phyloP scores from a whole-genome alignment of 78 protist genomes.

The Thecamonas trahens region DNA sequence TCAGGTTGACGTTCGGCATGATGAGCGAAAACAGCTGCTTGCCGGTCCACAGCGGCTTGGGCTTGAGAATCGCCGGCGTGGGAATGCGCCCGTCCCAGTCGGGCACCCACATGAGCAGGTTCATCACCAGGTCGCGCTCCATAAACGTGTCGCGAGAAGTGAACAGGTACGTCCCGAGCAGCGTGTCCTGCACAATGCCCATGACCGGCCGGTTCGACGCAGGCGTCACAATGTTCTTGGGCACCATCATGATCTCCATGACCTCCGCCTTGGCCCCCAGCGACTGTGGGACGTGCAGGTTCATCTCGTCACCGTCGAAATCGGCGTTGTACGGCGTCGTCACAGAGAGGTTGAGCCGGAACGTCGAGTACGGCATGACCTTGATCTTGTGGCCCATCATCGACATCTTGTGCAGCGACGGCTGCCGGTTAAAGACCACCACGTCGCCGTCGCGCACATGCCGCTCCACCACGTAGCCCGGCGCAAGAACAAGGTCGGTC shows the following conservation, averaged over 20 bases:
- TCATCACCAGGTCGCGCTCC: conserved; percentile 74
- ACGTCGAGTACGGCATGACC: conserved; percentile 95
- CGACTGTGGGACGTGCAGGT: conserved; percentile 97
- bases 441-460: conserved; percentile 91
- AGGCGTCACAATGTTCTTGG: conserved; percentile 96
- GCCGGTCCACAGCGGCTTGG: conserved; percentile 97
- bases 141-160: conserved; percentile 89
- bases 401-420: conserved; percentile 98
- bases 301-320: conserved; percentile 99
- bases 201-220: conserved; percentile 95
- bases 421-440: conserved; percentile 98
- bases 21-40: conserved; percentile 91
- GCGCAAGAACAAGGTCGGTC: conserved; percentile 43
- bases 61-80: conserved; percentile 97
- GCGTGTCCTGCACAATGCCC: conserved; percentile 98
- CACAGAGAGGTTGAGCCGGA: conserved; percentile 94
- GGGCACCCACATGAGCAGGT: conserved; percentile 86
- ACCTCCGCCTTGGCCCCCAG: conserved; percentile 89
- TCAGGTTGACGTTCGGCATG: conserved; percentile 68
- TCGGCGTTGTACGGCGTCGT: conserved; percentile 99
- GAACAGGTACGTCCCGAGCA: conserved; percentile 76
- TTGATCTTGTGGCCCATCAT: conserved; percentile 97
- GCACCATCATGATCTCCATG: conserved; percentile 90
- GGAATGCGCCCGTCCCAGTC: conserved; percentile 89
- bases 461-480: conserved; percentile 89